Evolutionary conservation across 1,284 basidiomycete genomes (phyloP).

Genomic region (Anthracocystis setariae): DNA sequence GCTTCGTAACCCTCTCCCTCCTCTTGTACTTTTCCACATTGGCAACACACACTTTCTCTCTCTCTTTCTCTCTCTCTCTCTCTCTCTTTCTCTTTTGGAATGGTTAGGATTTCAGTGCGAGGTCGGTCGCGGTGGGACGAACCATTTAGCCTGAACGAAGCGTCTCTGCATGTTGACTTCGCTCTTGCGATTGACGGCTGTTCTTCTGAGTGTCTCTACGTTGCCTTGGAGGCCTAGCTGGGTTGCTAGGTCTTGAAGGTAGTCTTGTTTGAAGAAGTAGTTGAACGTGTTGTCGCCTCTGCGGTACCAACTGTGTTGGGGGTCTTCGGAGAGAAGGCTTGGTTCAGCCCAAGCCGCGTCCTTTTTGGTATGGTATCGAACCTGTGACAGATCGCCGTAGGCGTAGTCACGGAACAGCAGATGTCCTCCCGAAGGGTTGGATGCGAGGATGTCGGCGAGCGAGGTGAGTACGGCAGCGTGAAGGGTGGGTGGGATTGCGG

Average conservation of each 20-base stretch:
- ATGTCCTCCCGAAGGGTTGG: constrained; percentile 18
- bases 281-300: constrained; percentile 68
- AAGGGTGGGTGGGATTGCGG: constrained; percentile 65
- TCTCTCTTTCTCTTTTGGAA: too few species aligned
- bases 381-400: constrained; percentile 66
- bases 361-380: constrained; percentile 66
- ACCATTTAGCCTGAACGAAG: constrained; percentile 63
- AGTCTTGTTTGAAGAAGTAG: constrained; percentile 65
- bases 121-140: constrained; percentile 6
- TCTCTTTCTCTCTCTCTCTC: too few species aligned
- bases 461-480: constrained; percentile 39
- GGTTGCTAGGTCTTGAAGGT: constrained; percentile 46
- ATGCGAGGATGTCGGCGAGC: constrained; percentile 12
- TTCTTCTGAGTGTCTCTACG: constrained; percentile 30
- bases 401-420: constrained; percentile 68
- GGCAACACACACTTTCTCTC: too few species aligned
- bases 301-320: constrained; percentile 58
- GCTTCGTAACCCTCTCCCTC: too few species aligned
- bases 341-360: constrained; percentile 65
- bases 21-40: too few species aligned
- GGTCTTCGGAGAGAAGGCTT: constrained; percentile 51
- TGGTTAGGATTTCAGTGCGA: too few species aligned
- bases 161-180: constrained; percentile 47
- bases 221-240: constrained; percentile 49
- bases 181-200: constrained; percentile 32